A percentile compares a stretch with the other conserved stretches of the same genome.
Evolutionary conservation across 2,329 filamentous ascomycete species (phyloP).

Genomic region (Pseudogymnoascus pannorum): DNA sequence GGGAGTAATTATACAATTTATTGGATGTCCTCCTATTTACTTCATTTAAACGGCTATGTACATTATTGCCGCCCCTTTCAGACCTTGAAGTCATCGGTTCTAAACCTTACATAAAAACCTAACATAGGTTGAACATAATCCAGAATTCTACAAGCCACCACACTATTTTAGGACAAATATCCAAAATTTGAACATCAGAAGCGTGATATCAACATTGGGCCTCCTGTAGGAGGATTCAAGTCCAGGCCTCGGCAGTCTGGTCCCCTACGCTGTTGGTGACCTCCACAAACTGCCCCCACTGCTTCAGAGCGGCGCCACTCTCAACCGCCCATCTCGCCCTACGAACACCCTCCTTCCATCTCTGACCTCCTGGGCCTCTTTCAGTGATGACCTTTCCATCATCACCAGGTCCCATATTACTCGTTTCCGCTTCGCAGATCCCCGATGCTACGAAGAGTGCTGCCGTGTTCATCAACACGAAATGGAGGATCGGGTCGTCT

Average conservation of each 20-base stretch:
- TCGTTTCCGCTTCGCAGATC: slow-evolving; percentile 75
- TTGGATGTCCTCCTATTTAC: background rate
- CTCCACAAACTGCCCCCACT: slow-evolving; percentile 78
- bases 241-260: background rate
- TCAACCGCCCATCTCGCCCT: slow-evolving; percentile 81
- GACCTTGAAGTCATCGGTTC: background rate
- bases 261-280: slow-evolving; percentile 40
- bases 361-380: slow-evolving; percentile 72
- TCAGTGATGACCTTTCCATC: slow-evolving; percentile 76
- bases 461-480: slow-evolving; percentile 90
- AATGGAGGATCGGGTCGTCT: slow-evolving; percentile 82
- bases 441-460: slow-evolving; percentile 80
- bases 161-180: background rate
- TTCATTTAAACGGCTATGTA: background rate
- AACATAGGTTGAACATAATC: background rate
- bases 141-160: background rate
- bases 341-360: slow-evolving; percentile 93
- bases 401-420: slow-evolving; percentile 71
- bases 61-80: background rate
- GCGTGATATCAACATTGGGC: background rate
- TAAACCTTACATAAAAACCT: background rate
- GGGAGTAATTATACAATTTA: background rate
- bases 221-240: background rate
- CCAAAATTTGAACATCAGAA: background rate
- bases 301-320: slow-evolving; percentile 77